Base-by-base conservation (phyloP, 352 stramenopile species). In the Phytophthora agathidicida region DNA sequence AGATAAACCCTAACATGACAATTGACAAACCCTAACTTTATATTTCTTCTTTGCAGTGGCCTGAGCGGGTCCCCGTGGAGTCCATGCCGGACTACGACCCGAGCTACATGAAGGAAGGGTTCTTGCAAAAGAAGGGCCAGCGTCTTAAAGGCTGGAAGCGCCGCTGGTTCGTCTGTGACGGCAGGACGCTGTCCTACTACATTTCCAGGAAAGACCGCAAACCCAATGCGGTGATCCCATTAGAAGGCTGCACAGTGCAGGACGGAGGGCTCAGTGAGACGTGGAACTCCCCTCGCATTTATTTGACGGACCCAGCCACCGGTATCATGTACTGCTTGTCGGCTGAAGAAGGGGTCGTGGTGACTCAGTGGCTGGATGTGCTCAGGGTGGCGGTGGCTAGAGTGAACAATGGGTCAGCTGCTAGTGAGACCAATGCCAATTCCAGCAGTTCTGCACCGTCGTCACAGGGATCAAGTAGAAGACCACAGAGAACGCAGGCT, bases 161-260 rank as follows among this genome's bases (percentile, higher is more conserved):
- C 20, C 83, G 86, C 30, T 95, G 86, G 77, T 95, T 95, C 51
- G 86, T 95, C 11, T 94, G 86, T 64, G 76, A 94, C 39, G 86
- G 83, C 37, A 79, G 83, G 42, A 84, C 83, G 49, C 62, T 94
- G 14, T 89, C 78, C 14, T 94, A 94, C 68, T 94, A 88, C 73
- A 94, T 89, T 60, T 81, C 73, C 7, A 74, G 75, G 57, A 88
- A 92, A 45, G 86, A 94, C 48, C 77, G 79, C 47, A 89, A 88
- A 60, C 86, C 86, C 17, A 94, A 93, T 56, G 86, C 81, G 6
- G 79, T 93, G 22, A 93, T 94, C 56, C 74, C 79, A 20, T 77
- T 94, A 17, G 83, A 91, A 57, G 80, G 75, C 23, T 91, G 82
- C 57, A 91, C 83, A 3, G 83, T 94, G 36, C 73, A 94, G 48